A percentile compares a stretch with the other conserved stretches of the same genome.
phyloP scores from a whole-genome alignment of 768 basidiomycete species.

The Harrya chromipes region DNA sequence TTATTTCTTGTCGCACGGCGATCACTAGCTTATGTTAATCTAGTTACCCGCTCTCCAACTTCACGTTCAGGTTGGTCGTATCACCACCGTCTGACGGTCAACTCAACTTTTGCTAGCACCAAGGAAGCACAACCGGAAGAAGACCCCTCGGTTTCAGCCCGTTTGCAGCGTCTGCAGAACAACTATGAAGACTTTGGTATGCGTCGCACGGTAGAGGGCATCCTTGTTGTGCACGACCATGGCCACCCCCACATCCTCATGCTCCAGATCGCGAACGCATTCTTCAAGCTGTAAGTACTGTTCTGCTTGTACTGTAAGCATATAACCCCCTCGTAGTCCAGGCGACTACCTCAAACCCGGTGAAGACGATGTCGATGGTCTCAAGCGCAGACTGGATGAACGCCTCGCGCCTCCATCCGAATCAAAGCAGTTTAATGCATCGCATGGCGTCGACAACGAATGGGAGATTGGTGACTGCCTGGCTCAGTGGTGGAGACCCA shows the following conservation, averaged over 20 bases:
- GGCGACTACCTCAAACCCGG: conserved; percentile 99
- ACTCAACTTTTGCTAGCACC: conserved; percentile 51
- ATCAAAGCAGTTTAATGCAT: conserved; percentile 71
- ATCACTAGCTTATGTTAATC: too few relatives aligned
- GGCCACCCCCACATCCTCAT: conserved; percentile 97
- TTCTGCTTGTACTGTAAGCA: neutral
- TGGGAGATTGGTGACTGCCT: conserved; percentile 97
- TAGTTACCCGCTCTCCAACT: conserved; percentile 86
- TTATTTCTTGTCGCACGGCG: neutral
- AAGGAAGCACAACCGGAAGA: conserved; percentile 98
- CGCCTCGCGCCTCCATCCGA: conserved; percentile 79
- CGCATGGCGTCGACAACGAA: conserved; percentile 77
- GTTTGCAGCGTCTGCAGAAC: conserved; percentile 89
- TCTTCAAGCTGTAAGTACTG: conserved; percentile 90
- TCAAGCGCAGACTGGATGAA: conserved; percentile 85
- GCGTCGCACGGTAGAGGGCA: conserved; percentile 88
- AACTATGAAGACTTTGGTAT: conserved; percentile 98
- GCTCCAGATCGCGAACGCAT: conserved; percentile 97
- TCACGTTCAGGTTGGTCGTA: conserved; percentile 73
- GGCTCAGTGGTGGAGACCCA: conserved; percentile 98
- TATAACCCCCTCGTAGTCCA: conserved; percentile 49
- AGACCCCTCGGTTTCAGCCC: conserved; percentile 92
- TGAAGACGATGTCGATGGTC: conserved; percentile 88
- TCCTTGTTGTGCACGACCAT: conserved; percentile 84
- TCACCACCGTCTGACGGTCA: neutral